A percentile compares a stretch with the other conserved stretches of the same genome.
Evolutionary conservation across 2,329 filamentous ascomycete genomes (phyloP).

Genomic region (Trichoderma sp.): DNA sequence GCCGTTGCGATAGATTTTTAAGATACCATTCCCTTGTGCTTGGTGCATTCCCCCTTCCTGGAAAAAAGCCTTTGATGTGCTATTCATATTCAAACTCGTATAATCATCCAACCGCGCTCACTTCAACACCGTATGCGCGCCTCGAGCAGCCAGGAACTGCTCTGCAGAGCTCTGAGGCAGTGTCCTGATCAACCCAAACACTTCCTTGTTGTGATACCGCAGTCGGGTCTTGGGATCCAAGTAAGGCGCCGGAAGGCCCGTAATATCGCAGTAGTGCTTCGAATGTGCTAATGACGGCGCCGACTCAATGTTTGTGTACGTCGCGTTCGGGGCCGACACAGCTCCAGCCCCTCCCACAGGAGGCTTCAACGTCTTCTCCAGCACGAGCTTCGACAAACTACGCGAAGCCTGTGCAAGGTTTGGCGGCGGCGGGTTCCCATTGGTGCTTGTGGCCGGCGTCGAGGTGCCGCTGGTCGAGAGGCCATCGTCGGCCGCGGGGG

Average conservation of each 20-base stretch:
- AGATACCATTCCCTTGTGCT: neutral
- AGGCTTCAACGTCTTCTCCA: slow-evolving; percentile 72
- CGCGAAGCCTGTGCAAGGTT: slow-evolving; percentile 90
- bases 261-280: slow-evolving; percentile 94
- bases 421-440: slow-evolving; percentile 49
- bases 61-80: neutral
- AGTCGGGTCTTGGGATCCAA: slow-evolving; percentile 92
- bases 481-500: slow-evolving; percentile 56
- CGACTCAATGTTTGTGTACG: slow-evolving; percentile 96
- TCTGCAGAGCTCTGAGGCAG: slow-evolving; percentile 83
- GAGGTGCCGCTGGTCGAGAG: slow-evolving; percentile 60
- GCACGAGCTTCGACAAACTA: slow-evolving; percentile 80
- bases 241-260: slow-evolving; percentile 87
- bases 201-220: slow-evolving; percentile 89
- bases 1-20: neutral
- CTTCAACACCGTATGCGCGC: slow-evolving; percentile 91
- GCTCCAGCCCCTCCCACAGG: slow-evolving; percentile 28
- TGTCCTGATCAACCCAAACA: slow-evolving; percentile 80
- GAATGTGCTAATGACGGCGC: slow-evolving; percentile 84
- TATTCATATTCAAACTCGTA: neutral
- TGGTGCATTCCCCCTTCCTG: neutral
- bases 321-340: slow-evolving; percentile 65
- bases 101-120: slow-evolving; percentile 45
- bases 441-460: slow-evolving; percentile 51
- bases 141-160: slow-evolving; percentile 84